Conservation (phyloP, 2,329 filamentous ascomycete genomes). For the Clonostachys rosea region DNA sequence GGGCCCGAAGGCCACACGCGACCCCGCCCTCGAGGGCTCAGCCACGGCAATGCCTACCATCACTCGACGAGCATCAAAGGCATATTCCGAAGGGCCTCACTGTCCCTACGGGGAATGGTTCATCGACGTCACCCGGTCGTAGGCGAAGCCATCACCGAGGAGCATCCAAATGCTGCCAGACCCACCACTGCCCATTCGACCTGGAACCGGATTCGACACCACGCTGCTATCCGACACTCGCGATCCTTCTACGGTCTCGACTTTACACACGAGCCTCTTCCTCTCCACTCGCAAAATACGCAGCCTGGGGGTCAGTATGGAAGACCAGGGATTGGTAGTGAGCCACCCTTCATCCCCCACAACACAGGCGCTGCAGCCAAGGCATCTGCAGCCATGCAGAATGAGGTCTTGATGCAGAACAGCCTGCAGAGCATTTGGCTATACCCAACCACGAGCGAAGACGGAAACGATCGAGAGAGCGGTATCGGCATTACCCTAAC, state of each 20-base stretch:
- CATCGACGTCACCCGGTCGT: slow-evolving; percentile 39
- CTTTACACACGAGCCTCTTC: slow-evolving; percentile 12
- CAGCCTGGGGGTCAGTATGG: too few relatives aligned
- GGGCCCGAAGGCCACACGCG: slow-evolving; percentile 14
- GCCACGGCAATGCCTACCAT: slow-evolving; percentile 15
- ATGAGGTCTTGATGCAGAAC: slow-evolving; percentile 34
- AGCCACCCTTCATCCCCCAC: slow-evolving; percentile 56
- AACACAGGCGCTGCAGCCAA: slow-evolving; percentile 58
- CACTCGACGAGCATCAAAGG: slow-evolving; percentile 35
- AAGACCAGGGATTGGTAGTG: slow-evolving; percentile 39
- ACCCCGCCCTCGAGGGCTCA: slow-evolving; percentile 6
- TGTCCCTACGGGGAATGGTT: slow-evolving; percentile 48
- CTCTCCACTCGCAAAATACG: too few relatives aligned
- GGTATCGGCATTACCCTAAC: slow-evolving; percentile 58
- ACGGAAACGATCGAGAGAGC: slow-evolving; percentile 55
- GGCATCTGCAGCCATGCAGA: slow-evolving; percentile 55
- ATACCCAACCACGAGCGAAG: slow-evolving; percentile 30
- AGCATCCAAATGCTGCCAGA: slow-evolving; percentile 15
- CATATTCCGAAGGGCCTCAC: slow-evolving; percentile 49
- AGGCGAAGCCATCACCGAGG: slow-evolving; percentile 15
- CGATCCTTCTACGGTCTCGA: slow-evolving; percentile 38
- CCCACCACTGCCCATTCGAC: slow-evolving; percentile 45
- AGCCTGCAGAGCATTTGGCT: slow-evolving; percentile 35
- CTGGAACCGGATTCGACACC: slow-evolving; percentile 15
- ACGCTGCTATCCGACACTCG: slow-evolving; percentile 30